Base-by-base conservation (phyloP, 768 basidiomycete species). In the Cystobasidium tubakii region DNA sequence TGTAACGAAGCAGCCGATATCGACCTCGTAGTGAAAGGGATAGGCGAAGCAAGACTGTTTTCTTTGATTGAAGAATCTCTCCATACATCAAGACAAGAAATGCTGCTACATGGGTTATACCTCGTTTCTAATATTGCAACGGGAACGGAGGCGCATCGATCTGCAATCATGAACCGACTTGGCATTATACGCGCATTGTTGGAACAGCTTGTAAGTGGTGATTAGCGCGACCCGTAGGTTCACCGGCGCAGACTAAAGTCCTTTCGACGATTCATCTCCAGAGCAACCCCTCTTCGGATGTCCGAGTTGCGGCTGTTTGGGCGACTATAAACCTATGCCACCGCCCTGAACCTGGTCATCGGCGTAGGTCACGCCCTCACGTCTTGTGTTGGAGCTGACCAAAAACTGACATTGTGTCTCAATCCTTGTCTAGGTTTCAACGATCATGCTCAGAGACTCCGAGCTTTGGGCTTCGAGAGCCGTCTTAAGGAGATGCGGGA, bases 41-140 rank as follows among this genome's bases (percentile, higher is more conserved):
- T 75, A 27, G 74, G 74, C 1, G 71, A 71, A 42, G 74, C 70
- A 17, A 12, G 57, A 33, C 55, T 75, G n/a, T 62, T 72, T 44
- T 62, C 54, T 17, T 17, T 75, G 7, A 23, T 72, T 27, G 71
- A 75, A 42, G 74, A 75, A 23, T 50, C 57, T 36, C 31, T 75
- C 2, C 27, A 60, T 39, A 71, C 42, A 15, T 19, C 54, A 13
- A n/a, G 54, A 23, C 25, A 65, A 17, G 67, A 75, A 17, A 36
- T 65, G 34, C 60, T 75, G 0, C 12, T 73, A n/a, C 75, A 77
- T 54, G 78, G 73, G 1, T 65, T 79, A 4, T 76, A 76, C 44
- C 73, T 73, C 44, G n/a, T 79, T 43, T 63, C 70, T 42, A 79
- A 79, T 66, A 73, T 77, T 17, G 78, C 78, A 1, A 76, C 74